Evolutionary conservation across 1,284 basidiomycete species (phyloP), one percentile per base, ranked within the genome.

Genomic region (Malassezia cuniculi): DNA sequence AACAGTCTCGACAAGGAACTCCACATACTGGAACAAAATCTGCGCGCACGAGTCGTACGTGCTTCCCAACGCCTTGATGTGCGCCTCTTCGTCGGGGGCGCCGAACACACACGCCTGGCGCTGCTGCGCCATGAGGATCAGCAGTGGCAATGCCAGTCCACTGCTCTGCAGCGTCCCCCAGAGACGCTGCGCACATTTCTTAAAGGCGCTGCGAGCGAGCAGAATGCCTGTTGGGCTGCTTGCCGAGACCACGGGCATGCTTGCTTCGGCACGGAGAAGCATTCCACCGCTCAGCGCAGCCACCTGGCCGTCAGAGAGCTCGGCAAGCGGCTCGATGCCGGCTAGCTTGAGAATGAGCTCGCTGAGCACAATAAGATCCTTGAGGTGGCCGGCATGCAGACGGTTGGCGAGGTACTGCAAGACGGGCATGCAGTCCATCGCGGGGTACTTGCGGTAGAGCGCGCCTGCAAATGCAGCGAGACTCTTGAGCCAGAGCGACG

Each of bases 301-400:
- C 32, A 97, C 78, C 67, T 97, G 89, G 0, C 78, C 73, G 49
- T 93, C 84, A 1, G 85, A 84, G 30, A 95, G 72, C 64, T 65
- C 62, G 32, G 53, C 55, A n/a, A 63, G 34, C 14, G 60, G 60
- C 43, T 94, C 82, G 48, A 94, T 85, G 4, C 84, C 87, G 4
- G 85, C 81, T 85, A 95, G 94, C 65, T 87, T 85, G 73, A 79
- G 82, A 41, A 97, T 83, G 36, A 99, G 71, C 62, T 94, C 87
- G 30, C 83, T 78, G 16, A 99, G 72, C 24, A 97, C 82, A 22
- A 90, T 76, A 31, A 97, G 78, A 58, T 95, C 93, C 14, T 83
- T 82, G 1, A 82, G 78, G 61, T 86, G 80, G 30, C 60, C 54
- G 17, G 50, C 46, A 31, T 59, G 48, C 34, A 97, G 73, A 60